phyloP scores from a whole-genome alignment of 768 basidiomycete genomes.

The Psilocybe cyanescens region DNA sequence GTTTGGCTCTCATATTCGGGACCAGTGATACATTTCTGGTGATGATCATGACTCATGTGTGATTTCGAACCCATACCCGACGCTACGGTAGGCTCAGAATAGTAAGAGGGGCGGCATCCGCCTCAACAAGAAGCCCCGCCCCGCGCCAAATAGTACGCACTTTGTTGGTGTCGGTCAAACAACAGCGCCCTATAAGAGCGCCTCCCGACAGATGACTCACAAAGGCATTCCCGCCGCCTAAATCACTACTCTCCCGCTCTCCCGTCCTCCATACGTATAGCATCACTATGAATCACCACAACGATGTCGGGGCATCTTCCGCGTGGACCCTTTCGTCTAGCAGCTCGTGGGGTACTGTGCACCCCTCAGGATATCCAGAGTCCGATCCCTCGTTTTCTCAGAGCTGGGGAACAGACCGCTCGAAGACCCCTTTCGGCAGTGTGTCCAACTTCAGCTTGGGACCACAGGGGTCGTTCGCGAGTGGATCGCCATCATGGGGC shows the following conservation, averaged over 20 bases:
- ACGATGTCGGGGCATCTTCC: background rate
- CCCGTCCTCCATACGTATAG: background rate
- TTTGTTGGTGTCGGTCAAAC: constrained; percentile 4
- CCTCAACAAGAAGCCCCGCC: background rate
- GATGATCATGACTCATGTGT: constrained; percentile 3
- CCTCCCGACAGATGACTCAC: constrained; percentile 8
- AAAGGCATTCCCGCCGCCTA: constrained; percentile 3
- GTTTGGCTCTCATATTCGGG: constrained; percentile 2
- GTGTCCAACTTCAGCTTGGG: background rate
- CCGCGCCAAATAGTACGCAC: background rate
- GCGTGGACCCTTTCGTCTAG: background rate
- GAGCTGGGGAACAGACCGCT: constrained; percentile 1
- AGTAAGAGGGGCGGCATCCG: background rate
- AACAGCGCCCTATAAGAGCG: constrained; percentile 9
- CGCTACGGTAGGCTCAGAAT: background rate
- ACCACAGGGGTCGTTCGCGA: background rate
- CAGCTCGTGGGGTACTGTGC: constrained; percentile 6
- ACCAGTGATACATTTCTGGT: background rate
- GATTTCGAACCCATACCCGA: background rate
- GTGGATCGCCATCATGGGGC: constrained; percentile 1
- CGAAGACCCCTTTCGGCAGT: background rate
- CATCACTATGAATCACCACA: background rate
- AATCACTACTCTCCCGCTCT: background rate
- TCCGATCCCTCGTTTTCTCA: background rate
- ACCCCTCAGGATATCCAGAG: background rate